phyloP scores from a whole-genome alignment of 108 stramenopile species.

The Nitzschia palea region DNA sequence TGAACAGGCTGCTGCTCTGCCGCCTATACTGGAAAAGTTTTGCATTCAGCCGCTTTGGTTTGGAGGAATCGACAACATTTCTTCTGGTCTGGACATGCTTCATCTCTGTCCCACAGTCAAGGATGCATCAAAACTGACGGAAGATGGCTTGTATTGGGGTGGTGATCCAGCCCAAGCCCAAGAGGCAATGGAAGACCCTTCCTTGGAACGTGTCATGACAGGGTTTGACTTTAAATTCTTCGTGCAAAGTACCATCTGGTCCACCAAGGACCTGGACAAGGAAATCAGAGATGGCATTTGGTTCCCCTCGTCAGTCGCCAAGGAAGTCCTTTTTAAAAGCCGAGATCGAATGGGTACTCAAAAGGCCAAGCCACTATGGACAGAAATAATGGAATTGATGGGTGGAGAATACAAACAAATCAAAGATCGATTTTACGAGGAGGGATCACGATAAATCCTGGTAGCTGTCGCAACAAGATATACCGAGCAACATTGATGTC shows the following conservation, averaged over 20 bases:
- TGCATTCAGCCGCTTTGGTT: constrained; percentile 89
- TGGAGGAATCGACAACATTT: constrained; percentile 59
- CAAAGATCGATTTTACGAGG: constrained; percentile 59
- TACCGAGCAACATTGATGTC: too few species aligned
- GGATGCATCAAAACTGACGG: constrained; percentile 56
- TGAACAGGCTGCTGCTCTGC: not conserved
- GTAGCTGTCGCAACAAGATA: too few species aligned
- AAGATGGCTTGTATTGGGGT: constrained; percentile 80
- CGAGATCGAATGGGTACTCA: constrained; percentile 77
- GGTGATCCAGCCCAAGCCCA: constrained; percentile 81
- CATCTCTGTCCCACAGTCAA: constrained; percentile 69
- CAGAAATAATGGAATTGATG: constrained; percentile 80
- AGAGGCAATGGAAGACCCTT: constrained; percentile 63
- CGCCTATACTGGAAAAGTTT: constrained; percentile 67
- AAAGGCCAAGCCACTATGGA: constrained; percentile 86
- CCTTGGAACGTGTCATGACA: constrained; percentile 50
- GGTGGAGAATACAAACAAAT: constrained; percentile 67
- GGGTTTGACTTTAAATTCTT: constrained; percentile 92
- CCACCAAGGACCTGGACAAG: constrained; percentile 8
- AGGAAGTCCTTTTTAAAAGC: constrained; percentile 54
- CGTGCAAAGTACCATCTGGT: constrained; percentile 76
- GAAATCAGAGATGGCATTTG: constrained; percentile 24
- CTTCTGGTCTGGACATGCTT: constrained; percentile 60
- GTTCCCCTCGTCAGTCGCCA: constrained; percentile 41
- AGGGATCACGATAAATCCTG: constrained; percentile 11